Base-by-base conservation (phyloP, 306 rosid genomes). In the Fragaria iinumae region DNA sequence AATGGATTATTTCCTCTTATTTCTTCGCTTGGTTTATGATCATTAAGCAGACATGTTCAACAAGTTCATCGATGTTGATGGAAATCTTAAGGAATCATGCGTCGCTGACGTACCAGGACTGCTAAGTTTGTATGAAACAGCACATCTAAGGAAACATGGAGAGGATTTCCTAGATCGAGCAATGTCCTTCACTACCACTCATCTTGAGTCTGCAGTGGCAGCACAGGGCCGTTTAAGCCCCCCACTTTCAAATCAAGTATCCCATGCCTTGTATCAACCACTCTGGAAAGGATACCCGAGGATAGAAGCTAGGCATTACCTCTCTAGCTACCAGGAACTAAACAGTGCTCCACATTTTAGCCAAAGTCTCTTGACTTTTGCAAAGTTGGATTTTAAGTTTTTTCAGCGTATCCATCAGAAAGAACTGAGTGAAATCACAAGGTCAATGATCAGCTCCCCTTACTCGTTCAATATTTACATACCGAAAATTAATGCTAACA, bases 351-450 rank as follows among this genome's bases (percentile, higher is more conserved):
- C 66, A 6, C 34, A 52, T 20, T 53, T 53, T 8, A 8, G 55
- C 7, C 32, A 34, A 18, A 34, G 29, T 36, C 76, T 72, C 10
- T 36, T 84, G 9, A 77, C 34, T 7, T 72, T 80, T 29, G 67
- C 84, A 11, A 86, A 75, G 73, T 39, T 82, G 21, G 90, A 88
- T 72, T 88, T 83, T 55, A 82, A 86, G 73, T 1, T 0, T 0
- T 38, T 84, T 4, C 89, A 88, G 72, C 32, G 17, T 11, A 11
- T 80, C 4, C 84, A 88, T 18, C 73, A 32, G 11, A 75, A 80
- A n/a, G 87, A 88, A 67, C 43, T 84, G 6, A 47, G 82, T 39
- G 23, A 81, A 1, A 44, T 85, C 4, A 29, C 69, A 75, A 62
- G 27, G 44, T 39, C 9, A 39, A 1, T 12, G 41, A 44, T 20